Conservation (phyloP, 768 basidiomycete genomes). For the Omphalotus guepiniiformis region DNA sequence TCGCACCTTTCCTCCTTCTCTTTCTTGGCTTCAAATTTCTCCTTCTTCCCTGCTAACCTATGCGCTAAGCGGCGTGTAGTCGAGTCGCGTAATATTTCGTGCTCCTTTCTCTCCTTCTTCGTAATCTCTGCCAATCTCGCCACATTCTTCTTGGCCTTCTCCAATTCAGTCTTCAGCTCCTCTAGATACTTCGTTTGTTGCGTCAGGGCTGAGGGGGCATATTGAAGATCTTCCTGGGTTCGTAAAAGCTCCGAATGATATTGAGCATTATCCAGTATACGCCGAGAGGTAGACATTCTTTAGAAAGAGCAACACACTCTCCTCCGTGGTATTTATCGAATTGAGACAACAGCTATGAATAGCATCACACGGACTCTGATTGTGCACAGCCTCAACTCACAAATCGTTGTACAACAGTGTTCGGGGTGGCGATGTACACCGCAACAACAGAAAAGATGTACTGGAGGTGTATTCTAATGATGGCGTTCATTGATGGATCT, state of each 20-base stretch:
- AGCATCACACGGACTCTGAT: too few relatives aligned
- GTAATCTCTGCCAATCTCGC: constrained; percentile 30
- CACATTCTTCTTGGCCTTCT: constrained; percentile 20
- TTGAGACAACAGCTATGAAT: too few relatives aligned
- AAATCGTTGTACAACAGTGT: too few relatives aligned
- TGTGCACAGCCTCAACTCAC: too few relatives aligned
- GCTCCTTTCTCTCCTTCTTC: constrained; percentile 41
- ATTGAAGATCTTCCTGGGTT: constrained; percentile 33
- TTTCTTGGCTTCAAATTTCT: constrained; percentile 37
- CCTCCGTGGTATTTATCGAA: too few relatives aligned
- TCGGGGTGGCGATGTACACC: too few relatives aligned
- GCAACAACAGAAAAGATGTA: too few relatives aligned
- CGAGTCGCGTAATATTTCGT: constrained; percentile 36
- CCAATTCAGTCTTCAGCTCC: constrained; percentile 28
- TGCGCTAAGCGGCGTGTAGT: constrained; percentile 34
- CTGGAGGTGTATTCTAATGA: too few relatives aligned
- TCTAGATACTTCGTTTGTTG: constrained; percentile 32
- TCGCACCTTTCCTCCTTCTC: constrained; percentile 43
- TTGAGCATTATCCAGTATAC: constrained; percentile 31
- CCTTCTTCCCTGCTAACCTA: constrained; percentile 36
- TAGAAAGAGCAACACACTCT: too few relatives aligned
- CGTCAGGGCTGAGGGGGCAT: constrained; percentile 32
- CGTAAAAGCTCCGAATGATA: constrained; percentile 34
- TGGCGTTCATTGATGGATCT: too few relatives aligned
- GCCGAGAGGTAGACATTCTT: not conserved